Evolutionary conservation across 2,329 filamentous ascomycete species (phyloP), one percentile per base, ranked within the genome.

Genomic region (Penicillium palitans): DNA sequence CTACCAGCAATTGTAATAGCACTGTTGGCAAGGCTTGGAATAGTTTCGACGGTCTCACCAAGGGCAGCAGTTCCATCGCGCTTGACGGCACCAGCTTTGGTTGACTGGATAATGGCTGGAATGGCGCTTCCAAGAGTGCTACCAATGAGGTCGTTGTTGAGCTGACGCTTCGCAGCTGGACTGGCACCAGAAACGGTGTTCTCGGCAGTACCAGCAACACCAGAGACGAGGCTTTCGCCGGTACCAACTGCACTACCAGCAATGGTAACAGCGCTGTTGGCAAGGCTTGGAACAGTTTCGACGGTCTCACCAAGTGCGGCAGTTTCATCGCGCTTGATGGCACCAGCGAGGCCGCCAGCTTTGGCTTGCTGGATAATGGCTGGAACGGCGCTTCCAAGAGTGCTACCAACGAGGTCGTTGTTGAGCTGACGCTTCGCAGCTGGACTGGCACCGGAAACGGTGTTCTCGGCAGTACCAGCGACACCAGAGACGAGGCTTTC

Each of bases 211-310:
- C 57, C 33, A 17, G 33, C 33, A 15, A 2, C 33, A 35, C 33
- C 33, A 35, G 33, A 54, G 15, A 44, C 35, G 4, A 59, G 59
- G 41, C 53, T 64, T 50, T 62, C 61, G 1, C 37, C 61, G 10
- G 65, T 63, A 31, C 63, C 62, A n/a, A 55, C 62, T 24, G 56
- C 57, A 41, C 60, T 59, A 12, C 61, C 61, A 33, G 31, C 54
- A 39, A 61, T 60, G 6, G 47, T 51, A 37, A 60, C 59, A 9
- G 45, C 55, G 2, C 63, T 62, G n/a, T 65, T 62, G 8, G 58
- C 40, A 29, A 59, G 52, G 52, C 59, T 55, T 4, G 58, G 54
- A 8, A 62, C 41, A 2, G 64, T 44, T 4, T 52, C 17, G 8
- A 55, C 12, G 10, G 41, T 37, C 3, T 41, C 21, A 12, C 37